A percentile compares a stretch with the other conserved stretches of the same genome.
Evolutionary conservation across 2,329 filamentous ascomycete species (phyloP).

Genomic region (Westerdykella ornata): DNA sequence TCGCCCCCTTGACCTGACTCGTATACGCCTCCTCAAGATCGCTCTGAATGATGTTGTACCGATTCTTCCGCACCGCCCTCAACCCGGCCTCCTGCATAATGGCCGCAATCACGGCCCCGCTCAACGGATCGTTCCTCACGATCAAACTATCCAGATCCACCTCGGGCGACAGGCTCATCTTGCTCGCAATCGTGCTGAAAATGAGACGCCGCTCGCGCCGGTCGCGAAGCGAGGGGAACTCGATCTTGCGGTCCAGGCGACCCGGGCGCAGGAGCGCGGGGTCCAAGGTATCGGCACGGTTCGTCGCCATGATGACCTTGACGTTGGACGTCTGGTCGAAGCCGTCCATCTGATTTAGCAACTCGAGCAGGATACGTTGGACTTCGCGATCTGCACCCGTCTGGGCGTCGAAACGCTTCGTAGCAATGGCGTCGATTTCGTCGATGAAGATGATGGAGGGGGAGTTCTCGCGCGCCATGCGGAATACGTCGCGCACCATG

Average conservation of each 20-base stretch:
- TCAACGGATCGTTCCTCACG: constrained; percentile 90
- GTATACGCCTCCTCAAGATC: constrained; percentile 97
- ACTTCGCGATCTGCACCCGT: constrained; percentile 97
- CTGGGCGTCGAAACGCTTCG: constrained; percentile 98
- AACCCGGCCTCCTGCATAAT: constrained; percentile 99
- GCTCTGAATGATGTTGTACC: constrained; percentile 97
- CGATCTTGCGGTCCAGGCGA: constrained; percentile 95
- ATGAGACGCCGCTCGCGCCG: constrained; percentile 92
- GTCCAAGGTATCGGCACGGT: constrained; percentile 94
- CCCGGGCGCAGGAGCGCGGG: constrained; percentile 90
- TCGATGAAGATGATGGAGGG: constrained; percentile 99
- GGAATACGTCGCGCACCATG: constrained; percentile 98
- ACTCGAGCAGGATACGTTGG: constrained; percentile 92
- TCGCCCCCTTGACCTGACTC: constrained; percentile 83
- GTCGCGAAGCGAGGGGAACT: constrained; percentile 93
- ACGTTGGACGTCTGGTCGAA: constrained; percentile 99
- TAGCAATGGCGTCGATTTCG: constrained; percentile 97
- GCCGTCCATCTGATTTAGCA: constrained; percentile 99
- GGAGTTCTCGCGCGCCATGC: constrained; percentile 97
- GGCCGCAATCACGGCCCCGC: constrained; percentile 90
- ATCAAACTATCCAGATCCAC: constrained; percentile 95
- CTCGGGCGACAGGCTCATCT: constrained; percentile 96
- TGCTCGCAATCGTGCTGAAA: constrained; percentile 91
- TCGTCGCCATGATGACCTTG: constrained; percentile 99
- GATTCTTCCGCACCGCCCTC: constrained; percentile 89